Conservation (phyloP, 306 rosid species). For the Prinsepia uniflora region DNA sequence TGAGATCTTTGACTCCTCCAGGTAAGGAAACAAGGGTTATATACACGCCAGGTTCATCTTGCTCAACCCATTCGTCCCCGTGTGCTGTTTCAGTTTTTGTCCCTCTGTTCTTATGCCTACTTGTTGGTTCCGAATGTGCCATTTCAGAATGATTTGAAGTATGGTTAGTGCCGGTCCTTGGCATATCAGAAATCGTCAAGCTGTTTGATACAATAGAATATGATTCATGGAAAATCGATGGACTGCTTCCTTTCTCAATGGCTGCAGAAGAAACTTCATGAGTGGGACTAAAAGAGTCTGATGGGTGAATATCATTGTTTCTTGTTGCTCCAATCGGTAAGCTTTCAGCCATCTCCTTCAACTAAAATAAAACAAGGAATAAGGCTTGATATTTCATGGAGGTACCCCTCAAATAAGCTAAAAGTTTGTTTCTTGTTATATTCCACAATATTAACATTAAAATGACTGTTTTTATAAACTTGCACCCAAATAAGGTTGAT, state of each 20-base stretch:
- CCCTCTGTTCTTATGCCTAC: conserved; percentile 62
- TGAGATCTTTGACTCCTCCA: conserved; percentile 77
- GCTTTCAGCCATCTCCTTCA: conserved; percentile 91
- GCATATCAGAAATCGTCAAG: conserved; percentile 45
- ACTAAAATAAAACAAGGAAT: conserved; percentile 25
- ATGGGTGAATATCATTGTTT: conserved; percentile 45
- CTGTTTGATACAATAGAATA: conserved; percentile 47
- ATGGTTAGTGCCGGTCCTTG: conserved; percentile 38
- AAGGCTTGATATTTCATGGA: no score
- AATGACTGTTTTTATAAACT: neutral
- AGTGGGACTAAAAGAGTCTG: conserved; percentile 46
- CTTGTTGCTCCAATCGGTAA: conserved; percentile 66
- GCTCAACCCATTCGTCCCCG: conserved; percentile 90
- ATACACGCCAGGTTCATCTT: conserved; percentile 92
- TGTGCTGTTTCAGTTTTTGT: conserved; percentile 17
- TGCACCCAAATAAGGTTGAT: neutral
- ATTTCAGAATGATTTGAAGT: conserved; percentile 41
- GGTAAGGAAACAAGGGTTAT: conserved; percentile 76
- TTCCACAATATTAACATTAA: neutral
- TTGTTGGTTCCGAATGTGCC: conserved; percentile 43
- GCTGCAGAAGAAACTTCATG: conserved; percentile 41
- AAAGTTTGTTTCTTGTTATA: neutral
- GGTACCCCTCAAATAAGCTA: no score
- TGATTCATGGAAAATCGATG: conserved; percentile 39
- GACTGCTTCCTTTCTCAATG: conserved; percentile 42